phyloP scores from a whole-genome alignment of 2,329 filamentous ascomycete genomes.

The Claviceps digitariae region DNA sequence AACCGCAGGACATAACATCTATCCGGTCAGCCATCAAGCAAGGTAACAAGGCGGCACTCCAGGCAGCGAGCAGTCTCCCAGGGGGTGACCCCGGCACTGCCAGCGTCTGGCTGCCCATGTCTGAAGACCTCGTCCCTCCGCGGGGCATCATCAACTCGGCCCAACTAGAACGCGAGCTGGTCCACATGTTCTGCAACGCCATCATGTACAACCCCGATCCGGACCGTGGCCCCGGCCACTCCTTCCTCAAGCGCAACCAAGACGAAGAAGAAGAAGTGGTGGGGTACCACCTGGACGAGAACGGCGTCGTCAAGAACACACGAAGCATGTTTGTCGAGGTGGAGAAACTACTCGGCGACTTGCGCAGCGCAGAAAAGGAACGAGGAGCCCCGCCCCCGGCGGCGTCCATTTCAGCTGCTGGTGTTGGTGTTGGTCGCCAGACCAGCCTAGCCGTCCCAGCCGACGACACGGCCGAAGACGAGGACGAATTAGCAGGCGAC shows the following conservation, averaged over 20 bases:
- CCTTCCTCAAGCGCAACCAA: slow-evolving; percentile 37
- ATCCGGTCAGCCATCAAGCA: slow-evolving; percentile 65
- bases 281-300: slow-evolving; percentile 61
- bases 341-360: slow-evolving; percentile 61
- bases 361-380: slow-evolving; percentile 59
- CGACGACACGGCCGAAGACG: slow-evolving; percentile 35
- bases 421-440: slow-evolving; percentile 11
- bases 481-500: slow-evolving; percentile 33
- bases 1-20: slow-evolving; percentile 64
- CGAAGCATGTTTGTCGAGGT: slow-evolving; percentile 83
- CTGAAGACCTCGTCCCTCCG: slow-evolving; percentile 67
- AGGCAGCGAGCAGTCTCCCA: slow-evolving; percentile 46
- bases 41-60: slow-evolving; percentile 51
- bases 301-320: slow-evolving; percentile 77
- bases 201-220: slow-evolving; percentile 96
- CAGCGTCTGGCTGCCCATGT: slow-evolving; percentile 52
- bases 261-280: slow-evolving; percentile 34
- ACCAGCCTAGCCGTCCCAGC: slow-evolving; percentile 26
- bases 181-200: slow-evolving; percentile 95
- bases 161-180: slow-evolving; percentile 83
- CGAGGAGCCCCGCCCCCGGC: slow-evolving; percentile 22
- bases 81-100: slow-evolving; percentile 43
- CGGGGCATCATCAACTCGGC: slow-evolving; percentile 85
- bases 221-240: slow-evolving; percentile 51
- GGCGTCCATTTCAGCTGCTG: slow-evolving; percentile 1